Evolutionary conservation across 495 filamentous ascomycete species (phyloP), one percentile per base, ranked within the genome.

Genomic region (Penicillium flavigenum): DNA sequence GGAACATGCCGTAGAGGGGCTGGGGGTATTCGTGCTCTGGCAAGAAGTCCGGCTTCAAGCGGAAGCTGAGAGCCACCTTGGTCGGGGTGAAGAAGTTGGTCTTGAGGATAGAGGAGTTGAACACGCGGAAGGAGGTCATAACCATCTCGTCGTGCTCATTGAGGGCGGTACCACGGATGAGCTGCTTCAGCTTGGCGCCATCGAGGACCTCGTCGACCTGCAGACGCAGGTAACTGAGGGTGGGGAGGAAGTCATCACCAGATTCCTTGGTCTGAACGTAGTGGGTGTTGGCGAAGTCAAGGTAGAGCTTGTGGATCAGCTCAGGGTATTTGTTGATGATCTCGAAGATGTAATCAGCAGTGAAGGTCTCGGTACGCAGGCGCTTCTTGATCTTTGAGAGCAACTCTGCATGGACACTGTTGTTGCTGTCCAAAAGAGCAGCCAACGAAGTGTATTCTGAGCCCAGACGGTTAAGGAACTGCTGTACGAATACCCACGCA

Each of bases 71-170:
- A 14, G 95, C 94, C 27, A 98, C 93, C 79, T 98, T 98, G 54
- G 94, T 98, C 0, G 94, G 94, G 0, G 94, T 98, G 81, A 96
- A 98, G 79, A 96, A 98, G 79, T 98, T 98, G 59, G 94, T 98
- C 83, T 97, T 98, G 61, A 98, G 79, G 34, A 96, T 84, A 44
- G 86, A 82, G 48, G 81, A 82, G 76, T 98, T 98, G 81, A 98
- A 98, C 45, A 93, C 84, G 52, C 90, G 86, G 83, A 98, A 97
- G n/a, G 91, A 89, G 17, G 81, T 89, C 92, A 98, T 95, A 58
- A 98, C 94, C 86, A 96, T 95, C 73, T 92, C 89, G 64, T 98
- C 90, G 73, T 98, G 92, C 77, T 98, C 94, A 66, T 97, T 97
- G 51, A 80, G 80, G 4, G 90, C 89, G 19, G 86, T 86, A 67